phyloP scores from a whole-genome alignment of 179 eudicot genomes.

The Actinidia arguta region DNA sequence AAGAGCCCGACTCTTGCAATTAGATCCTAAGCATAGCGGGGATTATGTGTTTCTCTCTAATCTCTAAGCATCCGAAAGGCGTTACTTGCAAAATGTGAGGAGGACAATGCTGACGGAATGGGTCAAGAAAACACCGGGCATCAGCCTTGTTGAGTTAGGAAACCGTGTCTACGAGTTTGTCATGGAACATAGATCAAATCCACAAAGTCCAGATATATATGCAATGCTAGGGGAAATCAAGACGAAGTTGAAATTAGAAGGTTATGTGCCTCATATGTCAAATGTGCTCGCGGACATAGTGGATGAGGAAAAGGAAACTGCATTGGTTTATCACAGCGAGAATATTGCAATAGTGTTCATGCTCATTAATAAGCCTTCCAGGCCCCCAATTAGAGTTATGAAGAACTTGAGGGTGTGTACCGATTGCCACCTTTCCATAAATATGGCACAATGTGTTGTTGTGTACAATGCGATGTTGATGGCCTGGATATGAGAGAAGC shows the following conservation, averaged over 20 bases:
- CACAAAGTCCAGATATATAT: too few species aligned
- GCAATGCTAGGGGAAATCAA: conserved; percentile 70
- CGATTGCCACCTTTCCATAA: conserved; percentile 85
- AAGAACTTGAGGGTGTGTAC: conserved; percentile 88
- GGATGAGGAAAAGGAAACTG: conserved; percentile 92
- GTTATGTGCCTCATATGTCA: conserved; percentile 66
- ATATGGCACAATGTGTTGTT: too few species aligned
- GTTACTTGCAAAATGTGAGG: conserved; percentile 76
- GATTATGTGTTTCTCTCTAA: conserved; percentile 90
- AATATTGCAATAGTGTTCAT: conserved; percentile 88
- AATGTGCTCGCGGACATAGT: conserved; percentile 89
- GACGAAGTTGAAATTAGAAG: conserved; percentile 64
- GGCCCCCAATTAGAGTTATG: conserved; percentile 65
- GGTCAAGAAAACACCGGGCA: conserved; percentile 73
- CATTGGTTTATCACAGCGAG: conserved; percentile 80
- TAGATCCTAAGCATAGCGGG: conserved; percentile 86
- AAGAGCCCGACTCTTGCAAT: conserved; percentile 46
- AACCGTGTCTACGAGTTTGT: too few species aligned
- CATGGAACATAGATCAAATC: too few species aligned
- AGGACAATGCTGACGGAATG: conserved; percentile 67
- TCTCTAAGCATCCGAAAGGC: conserved; percentile 78
- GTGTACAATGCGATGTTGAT: too few species aligned
- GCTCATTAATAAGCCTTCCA: conserved; percentile 72
- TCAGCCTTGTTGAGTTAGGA: conserved; percentile 83
- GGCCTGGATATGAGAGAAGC: too few species aligned